Evolutionary conservation across 2,329 filamentous ascomycete genomes (phyloP).

Genomic region (Cordyceps sp.): DNA sequence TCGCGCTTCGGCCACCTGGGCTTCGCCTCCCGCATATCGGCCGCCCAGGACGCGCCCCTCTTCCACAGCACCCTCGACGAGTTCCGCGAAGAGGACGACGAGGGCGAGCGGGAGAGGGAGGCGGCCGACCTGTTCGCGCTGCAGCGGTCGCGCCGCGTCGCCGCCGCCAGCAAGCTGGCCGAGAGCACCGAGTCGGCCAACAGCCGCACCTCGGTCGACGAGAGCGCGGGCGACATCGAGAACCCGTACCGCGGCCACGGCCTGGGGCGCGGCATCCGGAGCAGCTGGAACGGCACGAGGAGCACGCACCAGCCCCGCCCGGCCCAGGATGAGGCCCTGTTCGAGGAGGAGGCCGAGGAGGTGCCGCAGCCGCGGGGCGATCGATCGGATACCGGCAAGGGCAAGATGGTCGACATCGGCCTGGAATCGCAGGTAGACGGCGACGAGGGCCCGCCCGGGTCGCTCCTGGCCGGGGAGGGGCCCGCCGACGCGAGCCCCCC

Average conservation of each 20-base stretch:
- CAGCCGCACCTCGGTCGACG: slow-evolving; percentile 19
- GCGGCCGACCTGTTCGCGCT: slow-evolving; percentile 89
- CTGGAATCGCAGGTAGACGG: slow-evolving; percentile 51
- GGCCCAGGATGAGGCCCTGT: slow-evolving; percentile 12
- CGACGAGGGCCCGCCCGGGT: slow-evolving; percentile 40
- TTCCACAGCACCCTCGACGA: slow-evolving; percentile 87
- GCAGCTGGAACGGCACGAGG: slow-evolving; percentile 45
- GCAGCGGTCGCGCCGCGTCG: slow-evolving; percentile 75
- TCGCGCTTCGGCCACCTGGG: slow-evolving; percentile 57
- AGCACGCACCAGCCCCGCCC: slow-evolving; percentile 16
- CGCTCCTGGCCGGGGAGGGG: slow-evolving; percentile 38
- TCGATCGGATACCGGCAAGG: slow-evolving; percentile 23
- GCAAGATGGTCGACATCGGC: slow-evolving; percentile 74
- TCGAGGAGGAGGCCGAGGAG: slow-evolving; percentile 28
- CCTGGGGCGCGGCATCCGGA: slow-evolving; percentile 37
- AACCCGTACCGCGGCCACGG: slow-evolving; percentile 28
- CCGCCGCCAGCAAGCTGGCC: slow-evolving; percentile 66
- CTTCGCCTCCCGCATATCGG: slow-evolving; percentile 61
- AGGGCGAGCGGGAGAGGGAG: slow-evolving; percentile 76
- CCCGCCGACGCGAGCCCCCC: slow-evolving; percentile 36
- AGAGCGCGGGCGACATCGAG: slow-evolving; percentile 12
- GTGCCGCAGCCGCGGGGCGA: slow-evolving; percentile 16
- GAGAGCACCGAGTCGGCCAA: slow-evolving; percentile 61
- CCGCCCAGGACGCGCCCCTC: slow-evolving; percentile 67
- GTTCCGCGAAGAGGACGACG: slow-evolving; percentile 84